These are phyloP conservation scores for Diplosphaera chodatii DNA, from an alignment of 139 green algal species.

Conservation along the genomic window DNA sequence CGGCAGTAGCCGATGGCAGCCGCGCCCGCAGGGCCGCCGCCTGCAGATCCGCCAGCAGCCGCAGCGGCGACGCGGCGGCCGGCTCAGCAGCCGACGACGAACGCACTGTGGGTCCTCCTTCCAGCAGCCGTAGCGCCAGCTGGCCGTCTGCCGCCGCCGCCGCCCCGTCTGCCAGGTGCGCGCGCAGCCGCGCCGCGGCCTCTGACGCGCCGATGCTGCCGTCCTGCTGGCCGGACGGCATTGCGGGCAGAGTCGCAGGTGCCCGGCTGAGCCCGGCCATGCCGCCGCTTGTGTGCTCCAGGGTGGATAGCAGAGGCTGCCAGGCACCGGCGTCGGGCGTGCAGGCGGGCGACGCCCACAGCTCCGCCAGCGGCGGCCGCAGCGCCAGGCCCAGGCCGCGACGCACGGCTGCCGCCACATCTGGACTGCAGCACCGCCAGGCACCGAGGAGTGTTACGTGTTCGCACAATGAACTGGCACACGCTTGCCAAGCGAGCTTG, in stretches of 20 bases:
- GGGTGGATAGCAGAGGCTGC: not conserved
- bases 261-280: too few species aligned
- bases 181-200: not conserved
- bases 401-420: not conserved
- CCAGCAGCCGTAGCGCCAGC: not conserved
- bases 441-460: too few species aligned
- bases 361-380: not conserved
- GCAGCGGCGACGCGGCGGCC: not conserved
- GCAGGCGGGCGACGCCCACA: not conserved
- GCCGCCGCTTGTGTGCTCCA: conserved; percentile 5
- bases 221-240: too few species aligned
- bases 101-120: too few species aligned
- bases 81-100: too few species aligned
- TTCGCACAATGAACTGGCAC: too few species aligned
- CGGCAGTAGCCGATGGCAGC: not conserved
- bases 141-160: not conserved
- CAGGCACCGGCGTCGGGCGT: not conserved
- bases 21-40: not conserved
- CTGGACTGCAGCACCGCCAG: not conserved
- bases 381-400: not conserved
- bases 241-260: too few species aligned
- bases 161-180: not conserved
- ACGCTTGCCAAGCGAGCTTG: too few species aligned
- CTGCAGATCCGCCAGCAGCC: not conserved
- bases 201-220: not conserved